Conservation (phyloP, 352 stramenopile genomes). For the Phytophthora uliginosa region DNA sequence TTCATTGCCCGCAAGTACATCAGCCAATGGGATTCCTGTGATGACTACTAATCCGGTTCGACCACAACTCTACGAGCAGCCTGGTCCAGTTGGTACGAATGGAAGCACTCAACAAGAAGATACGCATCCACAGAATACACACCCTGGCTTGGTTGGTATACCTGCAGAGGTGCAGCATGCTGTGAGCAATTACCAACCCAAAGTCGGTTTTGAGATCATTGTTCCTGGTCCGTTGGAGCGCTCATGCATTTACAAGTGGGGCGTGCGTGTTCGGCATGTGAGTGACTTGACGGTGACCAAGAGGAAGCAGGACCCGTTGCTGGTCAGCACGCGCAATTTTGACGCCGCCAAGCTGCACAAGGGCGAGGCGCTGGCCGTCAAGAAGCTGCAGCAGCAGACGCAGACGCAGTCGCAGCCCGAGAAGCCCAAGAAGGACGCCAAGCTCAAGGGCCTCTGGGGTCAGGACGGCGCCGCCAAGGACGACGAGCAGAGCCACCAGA, state of each 20-base stretch:
- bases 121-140: no score
- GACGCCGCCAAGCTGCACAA: constrained; percentile 70
- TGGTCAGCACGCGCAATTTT: constrained; percentile 80
- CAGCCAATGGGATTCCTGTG: no score
- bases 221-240: no score
- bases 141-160: no score
- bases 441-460: constrained; percentile 49
- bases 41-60: no score
- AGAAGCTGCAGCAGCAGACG: constrained; percentile 58
- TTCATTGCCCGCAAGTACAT: no score
- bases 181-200: no score
- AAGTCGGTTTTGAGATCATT: no score
- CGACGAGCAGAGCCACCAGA: constrained; percentile 40
- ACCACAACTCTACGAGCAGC: no score
- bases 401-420: constrained; percentile 12
- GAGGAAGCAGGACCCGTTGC: constrained; percentile 74
- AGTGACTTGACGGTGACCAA: constrained; percentile 54
- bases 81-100: no score
- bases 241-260: neutral
- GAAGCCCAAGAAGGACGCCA: constrained; percentile 30
- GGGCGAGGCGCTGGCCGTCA: constrained; percentile 57
- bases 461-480: constrained; percentile 52
- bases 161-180: no score
- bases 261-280: neutral
- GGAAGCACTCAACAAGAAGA: no score